A percentile compares a stretch with the other conserved stretches of the same genome.
Conservation (phyloP, 2,329 filamentous ascomycete species). For the Fusarium longipes region DNA sequence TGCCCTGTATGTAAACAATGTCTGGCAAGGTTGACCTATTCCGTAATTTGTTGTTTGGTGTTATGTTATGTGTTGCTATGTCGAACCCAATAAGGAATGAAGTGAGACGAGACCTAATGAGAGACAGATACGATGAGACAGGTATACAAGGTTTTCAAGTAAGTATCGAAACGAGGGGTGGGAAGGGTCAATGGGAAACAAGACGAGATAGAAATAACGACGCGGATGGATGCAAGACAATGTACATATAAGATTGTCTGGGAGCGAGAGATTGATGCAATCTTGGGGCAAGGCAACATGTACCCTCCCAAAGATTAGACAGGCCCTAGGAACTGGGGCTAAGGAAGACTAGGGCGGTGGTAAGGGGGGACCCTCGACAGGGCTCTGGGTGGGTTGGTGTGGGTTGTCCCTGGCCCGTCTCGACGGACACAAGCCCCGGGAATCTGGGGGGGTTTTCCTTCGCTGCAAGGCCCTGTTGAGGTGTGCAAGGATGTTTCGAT, state of each 20-base stretch:
- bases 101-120: constrained; percentile 15
- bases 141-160: constrained; percentile 29
- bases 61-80: constrained; percentile 4
- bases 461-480: constrained; percentile 35
- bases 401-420: constrained; percentile 40
- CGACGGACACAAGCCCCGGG: constrained; percentile 46
- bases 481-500: constrained; percentile 42
- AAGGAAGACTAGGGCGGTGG: constrained; percentile 43
- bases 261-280: constrained; percentile 49
- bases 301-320: constrained; percentile 46
- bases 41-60: constrained; percentile 36
- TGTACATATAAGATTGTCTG: constrained; percentile 40
- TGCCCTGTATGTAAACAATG: constrained; percentile 46
- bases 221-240: constrained; percentile 35
- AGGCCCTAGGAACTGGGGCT: constrained; percentile 44
- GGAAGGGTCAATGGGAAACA: constrained; percentile 28
- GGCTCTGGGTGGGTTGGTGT: constrained; percentile 40
- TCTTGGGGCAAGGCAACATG: constrained; percentile 46
- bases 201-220: constrained; percentile 32
- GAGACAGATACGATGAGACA: constrained; percentile 13
- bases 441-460: constrained; percentile 45
- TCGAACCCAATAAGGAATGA: constrained; percentile 16
- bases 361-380: constrained; percentile 46
- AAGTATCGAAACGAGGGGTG: constrained; percentile 33
- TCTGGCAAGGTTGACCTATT: constrained; percentile 27